A percentile compares a stretch with the other conserved stretches of the same genome.
These are phyloP conservation scores for Colletotrichum zoysiae DNA, from an alignment of 2,329 filamentous ascomycete species.

Conservation along the genomic window DNA sequence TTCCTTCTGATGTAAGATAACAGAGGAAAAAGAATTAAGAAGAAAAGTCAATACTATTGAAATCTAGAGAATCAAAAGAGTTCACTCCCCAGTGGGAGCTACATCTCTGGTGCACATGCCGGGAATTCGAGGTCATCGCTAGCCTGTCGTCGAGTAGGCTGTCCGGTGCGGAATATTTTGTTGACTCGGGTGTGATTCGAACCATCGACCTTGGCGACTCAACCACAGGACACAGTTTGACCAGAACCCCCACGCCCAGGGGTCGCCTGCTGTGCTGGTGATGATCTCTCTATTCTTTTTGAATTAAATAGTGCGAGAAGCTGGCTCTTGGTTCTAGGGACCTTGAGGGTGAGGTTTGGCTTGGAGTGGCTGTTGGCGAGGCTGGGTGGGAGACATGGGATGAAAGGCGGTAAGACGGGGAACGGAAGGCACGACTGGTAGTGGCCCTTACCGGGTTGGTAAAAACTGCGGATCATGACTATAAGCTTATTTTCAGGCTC, in stretches of 20 bases:
- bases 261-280: conserved; percentile 7
- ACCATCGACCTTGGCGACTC: conserved; percentile 10
- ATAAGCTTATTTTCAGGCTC: not conserved
- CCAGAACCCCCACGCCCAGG: conserved; percentile 8
- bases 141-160: not conserved
- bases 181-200: not conserved
- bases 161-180: not conserved
- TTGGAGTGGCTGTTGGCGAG: not conserved
- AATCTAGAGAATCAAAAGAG: conserved; percentile 5
- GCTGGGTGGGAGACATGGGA: not conserved
- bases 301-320: not conserved
- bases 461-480: not conserved
- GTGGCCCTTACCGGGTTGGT: not conserved
- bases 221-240: conserved; percentile 2
- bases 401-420: not conserved
- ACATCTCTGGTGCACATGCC: conserved; percentile 22
- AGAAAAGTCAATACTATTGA: not conserved
- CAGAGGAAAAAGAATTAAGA: not conserved
- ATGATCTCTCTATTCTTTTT: not conserved
- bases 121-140: not conserved
- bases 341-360: not conserved
- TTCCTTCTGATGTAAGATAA: too few species aligned
- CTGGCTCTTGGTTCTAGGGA: not conserved
- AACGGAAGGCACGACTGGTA: not conserved
- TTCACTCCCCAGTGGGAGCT: conserved; percentile 7